Evolutionary conservation across 768 basidiomycete species (phyloP).

Genomic region (Naganishia vaughanmartiniae): DNA sequence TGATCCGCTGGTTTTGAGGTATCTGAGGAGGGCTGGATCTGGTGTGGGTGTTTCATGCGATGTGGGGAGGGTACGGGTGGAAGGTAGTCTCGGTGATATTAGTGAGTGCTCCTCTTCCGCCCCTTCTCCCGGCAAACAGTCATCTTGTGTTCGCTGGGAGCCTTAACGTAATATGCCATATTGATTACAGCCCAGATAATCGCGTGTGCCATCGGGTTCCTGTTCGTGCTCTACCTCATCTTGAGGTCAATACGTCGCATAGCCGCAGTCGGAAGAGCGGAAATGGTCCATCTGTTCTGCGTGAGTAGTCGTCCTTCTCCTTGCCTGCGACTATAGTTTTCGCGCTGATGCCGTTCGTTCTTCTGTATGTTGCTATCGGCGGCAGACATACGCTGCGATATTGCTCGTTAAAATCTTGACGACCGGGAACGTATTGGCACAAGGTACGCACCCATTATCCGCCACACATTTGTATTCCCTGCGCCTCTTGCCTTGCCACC

Average conservation of each 20-base stretch:
- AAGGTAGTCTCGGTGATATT: constrained; percentile 58
- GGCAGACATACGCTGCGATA: constrained; percentile 56
- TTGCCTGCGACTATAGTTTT: background rate
- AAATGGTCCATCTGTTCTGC: constrained; percentile 49
- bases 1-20: constrained; percentile 54
- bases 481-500: background rate
- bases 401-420: constrained; percentile 72
- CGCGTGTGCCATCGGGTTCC: constrained; percentile 69
- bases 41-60: constrained; percentile 80
- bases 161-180: background rate
- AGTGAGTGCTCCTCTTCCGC: constrained; percentile 59
- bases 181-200: constrained; percentile 67
- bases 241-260: constrained; percentile 63
- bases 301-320: constrained; percentile 33
- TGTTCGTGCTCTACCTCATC: constrained; percentile 63
- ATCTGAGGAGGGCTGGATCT: constrained; percentile 64
- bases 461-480: background rate
- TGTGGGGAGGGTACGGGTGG: constrained; percentile 62
- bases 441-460: constrained; percentile 54
- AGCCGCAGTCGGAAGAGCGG: constrained; percentile 74
- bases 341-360: background rate
- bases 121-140: too few species aligned
- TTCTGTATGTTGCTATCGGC: background rate
- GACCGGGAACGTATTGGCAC: constrained; percentile 72
- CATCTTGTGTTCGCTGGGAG: too few species aligned